Evolutionary conservation across 768 basidiomycete species (phyloP).

Genomic region (Boletus coccyginus): DNA sequence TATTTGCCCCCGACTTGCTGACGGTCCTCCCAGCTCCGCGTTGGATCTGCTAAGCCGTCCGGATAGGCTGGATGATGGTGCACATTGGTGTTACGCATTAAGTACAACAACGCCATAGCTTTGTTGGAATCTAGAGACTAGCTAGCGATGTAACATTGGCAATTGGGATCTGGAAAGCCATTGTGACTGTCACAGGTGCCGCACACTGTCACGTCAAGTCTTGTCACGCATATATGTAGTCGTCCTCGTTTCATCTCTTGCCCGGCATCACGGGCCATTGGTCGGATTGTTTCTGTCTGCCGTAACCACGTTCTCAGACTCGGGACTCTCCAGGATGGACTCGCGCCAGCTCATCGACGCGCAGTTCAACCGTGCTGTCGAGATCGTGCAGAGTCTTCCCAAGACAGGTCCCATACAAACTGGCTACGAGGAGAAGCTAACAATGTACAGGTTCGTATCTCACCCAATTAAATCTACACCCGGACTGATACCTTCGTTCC

Average conservation of each 20-base stretch:
- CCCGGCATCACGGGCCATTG: neutral
- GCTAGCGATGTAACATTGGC: neutral
- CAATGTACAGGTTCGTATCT: constrained; percentile 77
- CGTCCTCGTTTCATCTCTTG: neutral
- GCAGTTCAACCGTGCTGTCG: constrained; percentile 92
- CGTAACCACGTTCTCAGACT: neutral
- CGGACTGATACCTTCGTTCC: constrained; percentile 6
- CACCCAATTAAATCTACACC: neutral
- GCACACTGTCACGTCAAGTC: constrained; percentile 1
- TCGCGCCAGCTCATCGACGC: constrained; percentile 68
- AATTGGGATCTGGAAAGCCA: no score
- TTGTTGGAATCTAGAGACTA: neutral
- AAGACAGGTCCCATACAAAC: constrained; percentile 96
- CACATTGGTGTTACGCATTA: neutral
- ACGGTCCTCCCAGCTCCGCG: neutral
- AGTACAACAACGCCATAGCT: neutral
- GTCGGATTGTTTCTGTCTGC: neutral
- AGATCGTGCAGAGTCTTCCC: constrained; percentile 89
- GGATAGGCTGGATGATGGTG: neutral
- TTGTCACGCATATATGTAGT: constrained; percentile 11
- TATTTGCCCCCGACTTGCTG: neutral
- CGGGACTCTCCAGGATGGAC: constrained; percentile 41
- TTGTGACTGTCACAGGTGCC: neutral
- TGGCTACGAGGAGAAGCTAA: constrained; percentile 90
- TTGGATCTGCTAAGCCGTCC: no score